Evolutionary conservation across 1,139 yeast species (phyloP).

Genomic region (Hemisphaericaspora xylanilytica): DNA sequence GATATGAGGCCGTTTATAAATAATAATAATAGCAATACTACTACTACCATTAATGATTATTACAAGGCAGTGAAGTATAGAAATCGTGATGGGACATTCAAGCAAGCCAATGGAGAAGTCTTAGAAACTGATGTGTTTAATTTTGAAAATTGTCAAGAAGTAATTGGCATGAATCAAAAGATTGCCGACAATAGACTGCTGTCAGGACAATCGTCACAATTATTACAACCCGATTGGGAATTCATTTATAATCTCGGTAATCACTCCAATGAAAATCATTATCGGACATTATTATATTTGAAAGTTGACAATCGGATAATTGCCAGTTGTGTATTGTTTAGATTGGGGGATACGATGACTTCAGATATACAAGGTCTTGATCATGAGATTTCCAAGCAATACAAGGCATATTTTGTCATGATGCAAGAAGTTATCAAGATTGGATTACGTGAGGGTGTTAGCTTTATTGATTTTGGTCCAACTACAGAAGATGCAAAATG

Average conservation of each 20-base stretch:
- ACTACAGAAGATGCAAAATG: constrained; percentile 38
- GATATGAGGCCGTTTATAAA: constrained; percentile 37
- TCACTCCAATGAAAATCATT: constrained; percentile 20
- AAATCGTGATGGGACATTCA: constrained; percentile 34
- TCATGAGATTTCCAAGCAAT: constrained; percentile 37
- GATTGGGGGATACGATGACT: constrained; percentile 45
- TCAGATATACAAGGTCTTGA: constrained; percentile 45
- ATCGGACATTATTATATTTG: constrained; percentile 35
- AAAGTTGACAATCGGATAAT: constrained; percentile 33
- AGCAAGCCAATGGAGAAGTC: constrained; percentile 33
- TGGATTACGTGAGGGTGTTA: constrained; percentile 36
- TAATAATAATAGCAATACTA: no score
- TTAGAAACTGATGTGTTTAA: constrained; percentile 23
- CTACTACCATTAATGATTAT: constrained; percentile 26
- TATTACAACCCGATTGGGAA: constrained; percentile 31
- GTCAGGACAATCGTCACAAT: constrained; percentile 36
- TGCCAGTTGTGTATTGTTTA: constrained; percentile 43
- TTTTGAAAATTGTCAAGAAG: constrained; percentile 26
- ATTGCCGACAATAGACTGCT: constrained; percentile 37
- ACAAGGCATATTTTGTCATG: constrained; percentile 48
- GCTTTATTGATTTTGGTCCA: constrained; percentile 44
- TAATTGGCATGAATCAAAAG: constrained; percentile 35
- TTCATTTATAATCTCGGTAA: constrained; percentile 31
- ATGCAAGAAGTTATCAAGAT: constrained; percentile 45
- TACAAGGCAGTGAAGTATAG: constrained; percentile 42